These are phyloP conservation scores for Lepidopterella palustris DNA, from an alignment of 495 filamentous ascomycete genomes.

Conservation along the genomic window DNA sequence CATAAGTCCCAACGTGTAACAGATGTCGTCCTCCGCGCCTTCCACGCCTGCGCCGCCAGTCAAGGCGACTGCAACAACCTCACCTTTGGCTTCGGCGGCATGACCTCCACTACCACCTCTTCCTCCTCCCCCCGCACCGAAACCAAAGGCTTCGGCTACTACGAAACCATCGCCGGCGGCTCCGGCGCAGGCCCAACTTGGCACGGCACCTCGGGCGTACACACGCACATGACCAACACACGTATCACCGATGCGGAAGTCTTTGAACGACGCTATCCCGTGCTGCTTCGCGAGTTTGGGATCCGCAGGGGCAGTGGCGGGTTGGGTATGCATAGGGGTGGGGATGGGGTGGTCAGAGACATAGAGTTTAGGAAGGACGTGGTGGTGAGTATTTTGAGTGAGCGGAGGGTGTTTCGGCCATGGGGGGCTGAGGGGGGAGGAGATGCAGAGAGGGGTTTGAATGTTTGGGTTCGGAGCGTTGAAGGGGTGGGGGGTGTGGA, in stretches of 20 bases:
- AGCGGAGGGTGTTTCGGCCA: constrained; percentile 77
- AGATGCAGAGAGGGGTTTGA: constrained; percentile 70
- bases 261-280: constrained; percentile 91
- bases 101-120: constrained; percentile 42
- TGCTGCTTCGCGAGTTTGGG: constrained; percentile 75
- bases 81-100: constrained; percentile 76
- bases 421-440: constrained; percentile 88
- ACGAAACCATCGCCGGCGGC: constrained; percentile 94
- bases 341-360: constrained; percentile 85
- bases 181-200: constrained; percentile 81
- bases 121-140: constrained; percentile 22
- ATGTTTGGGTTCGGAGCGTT: constrained; percentile 76
- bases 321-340: constrained; percentile 67
- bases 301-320: constrained; percentile 66
- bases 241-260: constrained; percentile 93
- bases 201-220: constrained; percentile 85
- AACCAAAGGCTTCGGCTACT: constrained; percentile 85
- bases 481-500: constrained; percentile 22
- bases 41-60: constrained; percentile 80
- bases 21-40: constrained; percentile 87
- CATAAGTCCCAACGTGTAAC: constrained; percentile 70
- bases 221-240: constrained; percentile 99
- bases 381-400: constrained; percentile 81
- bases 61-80: constrained; percentile 95
- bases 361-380: constrained; percentile 91